A percentile compares a stretch with the other conserved stretches of the same genome.
Evolutionary conservation across 2,329 filamentous ascomycete species (phyloP).

Genomic region (Xylaria sp.): DNA sequence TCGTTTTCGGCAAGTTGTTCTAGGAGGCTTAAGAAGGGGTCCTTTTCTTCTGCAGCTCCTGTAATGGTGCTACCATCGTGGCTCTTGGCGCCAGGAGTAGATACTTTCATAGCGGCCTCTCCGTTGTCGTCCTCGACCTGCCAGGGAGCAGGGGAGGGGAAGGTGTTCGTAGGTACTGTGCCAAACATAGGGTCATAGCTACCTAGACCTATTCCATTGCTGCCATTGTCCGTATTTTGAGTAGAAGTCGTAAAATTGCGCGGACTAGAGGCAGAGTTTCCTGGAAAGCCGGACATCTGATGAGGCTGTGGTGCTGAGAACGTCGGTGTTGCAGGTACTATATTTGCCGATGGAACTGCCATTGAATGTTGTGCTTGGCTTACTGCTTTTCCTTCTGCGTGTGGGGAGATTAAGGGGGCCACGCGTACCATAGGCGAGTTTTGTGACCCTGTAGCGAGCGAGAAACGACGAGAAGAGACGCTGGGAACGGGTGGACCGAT

Average conservation of each 20-base stretch:
- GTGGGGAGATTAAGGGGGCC: conserved; percentile 51
- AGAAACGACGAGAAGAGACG: conserved; percentile 52
- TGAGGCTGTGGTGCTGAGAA: conserved; percentile 50
- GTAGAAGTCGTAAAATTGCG: conserved; percentile 55
- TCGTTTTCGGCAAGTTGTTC: conserved; percentile 88
- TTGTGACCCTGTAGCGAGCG: conserved; percentile 53
- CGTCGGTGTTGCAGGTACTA: conserved; percentile 51
- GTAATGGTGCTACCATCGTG: conserved; percentile 62
- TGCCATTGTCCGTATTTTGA: conserved; percentile 46
- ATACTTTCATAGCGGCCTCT: conserved; percentile 40
- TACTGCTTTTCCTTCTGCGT: conserved; percentile 50
- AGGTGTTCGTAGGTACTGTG: conserved; percentile 62
- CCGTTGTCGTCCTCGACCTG: conserved; percentile 50
- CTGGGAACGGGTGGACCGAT: conserved; percentile 47
- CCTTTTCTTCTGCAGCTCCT: conserved; percentile 71
- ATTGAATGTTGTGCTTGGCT: conserved; percentile 50
- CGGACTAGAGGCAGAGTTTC: conserved; percentile 54
- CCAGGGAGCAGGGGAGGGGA: conserved; percentile 64
- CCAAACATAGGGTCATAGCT: conserved; percentile 70
- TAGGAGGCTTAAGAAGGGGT: conserved; percentile 80
- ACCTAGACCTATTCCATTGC: conserved; percentile 46
- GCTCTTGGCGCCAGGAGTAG: conserved; percentile 61
- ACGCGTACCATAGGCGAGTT: conserved; percentile 55
- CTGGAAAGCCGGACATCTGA: conserved; percentile 48
- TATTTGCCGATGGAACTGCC: conserved; percentile 50